A percentile compares a stretch with the other conserved stretches of the same genome.
Conservation (phyloP, 495 filamentous ascomycete genomes). For the Hapsidospora chrysogenum region DNA sequence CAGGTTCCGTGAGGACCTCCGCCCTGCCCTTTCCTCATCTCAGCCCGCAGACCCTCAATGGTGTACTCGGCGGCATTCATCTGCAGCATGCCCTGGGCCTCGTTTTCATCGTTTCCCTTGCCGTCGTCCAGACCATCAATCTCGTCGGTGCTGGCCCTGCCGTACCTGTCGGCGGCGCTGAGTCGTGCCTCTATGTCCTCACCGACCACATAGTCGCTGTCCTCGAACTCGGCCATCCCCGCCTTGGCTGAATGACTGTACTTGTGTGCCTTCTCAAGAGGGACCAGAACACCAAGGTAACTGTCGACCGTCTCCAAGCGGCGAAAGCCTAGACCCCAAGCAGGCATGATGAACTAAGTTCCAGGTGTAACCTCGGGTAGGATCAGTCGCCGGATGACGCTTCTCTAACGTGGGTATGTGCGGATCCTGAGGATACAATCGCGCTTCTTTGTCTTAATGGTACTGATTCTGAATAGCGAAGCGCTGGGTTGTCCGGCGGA, state of each 20-base stretch:
- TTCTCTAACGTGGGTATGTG: no score
- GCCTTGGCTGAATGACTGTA: constrained; percentile 26
- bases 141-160: background rate
- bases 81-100: constrained; percentile 18
- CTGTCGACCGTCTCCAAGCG: constrained; percentile 22
- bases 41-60: constrained; percentile 28
- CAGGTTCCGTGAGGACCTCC: constrained; percentile 13
- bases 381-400: background rate
- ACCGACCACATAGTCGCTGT: constrained; percentile 8
- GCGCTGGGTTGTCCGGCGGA: no score
- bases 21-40: constrained; percentile 22
- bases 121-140: no score
- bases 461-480: no score
- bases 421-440: no score
- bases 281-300: constrained; percentile 26
- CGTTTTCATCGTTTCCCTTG: constrained; percentile 13
- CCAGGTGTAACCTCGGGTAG: background rate
- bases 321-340: constrained; percentile 3
- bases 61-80: constrained; percentile 29
- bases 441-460: no score
- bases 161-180: constrained; percentile 5
- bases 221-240: constrained; percentile 16
- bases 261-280: constrained; percentile 28
- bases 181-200: constrained; percentile 3
- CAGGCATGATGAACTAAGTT: constrained; percentile 1